phyloP scores from a whole-genome alignment of 306 rosid species.

The cucumber (Cucumis sativus) region DNA sequence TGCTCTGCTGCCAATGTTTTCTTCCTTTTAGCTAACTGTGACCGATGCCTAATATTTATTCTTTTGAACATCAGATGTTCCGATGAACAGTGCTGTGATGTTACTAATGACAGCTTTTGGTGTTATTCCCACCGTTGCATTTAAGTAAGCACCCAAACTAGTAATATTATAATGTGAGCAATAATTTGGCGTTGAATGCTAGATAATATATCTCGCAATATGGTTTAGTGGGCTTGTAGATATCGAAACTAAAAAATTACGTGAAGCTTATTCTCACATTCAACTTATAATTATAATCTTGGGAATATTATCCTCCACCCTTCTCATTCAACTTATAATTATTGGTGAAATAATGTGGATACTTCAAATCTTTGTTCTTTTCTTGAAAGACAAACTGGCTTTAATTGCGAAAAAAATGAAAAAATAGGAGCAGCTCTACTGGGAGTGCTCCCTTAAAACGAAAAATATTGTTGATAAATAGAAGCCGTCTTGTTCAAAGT shows the following conservation, averaged over 20 bases:
- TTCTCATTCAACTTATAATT: neutral
- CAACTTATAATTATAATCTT: neutral
- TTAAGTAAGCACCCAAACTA: conserved; percentile 46
- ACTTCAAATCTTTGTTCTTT: too few relatives aligned
- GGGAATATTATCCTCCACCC: too few relatives aligned
- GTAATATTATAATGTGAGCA: neutral
- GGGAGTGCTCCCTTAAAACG: too few relatives aligned
- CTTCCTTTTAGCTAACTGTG: neutral
- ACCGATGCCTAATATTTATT: neutral
- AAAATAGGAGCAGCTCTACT: too few relatives aligned
- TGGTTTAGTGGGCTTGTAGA: neutral
- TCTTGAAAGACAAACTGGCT: too few relatives aligned
- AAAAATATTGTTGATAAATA: too few relatives aligned
- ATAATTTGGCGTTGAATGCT: neutral
- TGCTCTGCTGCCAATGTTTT: neutral
- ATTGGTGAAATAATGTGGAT: neutral
- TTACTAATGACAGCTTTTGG: conserved; percentile 58
- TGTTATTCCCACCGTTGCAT: conserved; percentile 59
- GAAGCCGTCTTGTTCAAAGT: neutral
- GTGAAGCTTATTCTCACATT: neutral
- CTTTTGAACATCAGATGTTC: conserved; percentile 36
- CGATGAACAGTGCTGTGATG: conserved; percentile 35
- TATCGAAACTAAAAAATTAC: neutral
- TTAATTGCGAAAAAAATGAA: too few relatives aligned
- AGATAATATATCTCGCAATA: neutral